Percentiles rank a stretch among this genome's conserved stretches.
Evolutionary conservation across 2,329 filamentous ascomycete genomes (phyloP).

Genomic region (Pyrenophora tritici-repentis): DNA sequence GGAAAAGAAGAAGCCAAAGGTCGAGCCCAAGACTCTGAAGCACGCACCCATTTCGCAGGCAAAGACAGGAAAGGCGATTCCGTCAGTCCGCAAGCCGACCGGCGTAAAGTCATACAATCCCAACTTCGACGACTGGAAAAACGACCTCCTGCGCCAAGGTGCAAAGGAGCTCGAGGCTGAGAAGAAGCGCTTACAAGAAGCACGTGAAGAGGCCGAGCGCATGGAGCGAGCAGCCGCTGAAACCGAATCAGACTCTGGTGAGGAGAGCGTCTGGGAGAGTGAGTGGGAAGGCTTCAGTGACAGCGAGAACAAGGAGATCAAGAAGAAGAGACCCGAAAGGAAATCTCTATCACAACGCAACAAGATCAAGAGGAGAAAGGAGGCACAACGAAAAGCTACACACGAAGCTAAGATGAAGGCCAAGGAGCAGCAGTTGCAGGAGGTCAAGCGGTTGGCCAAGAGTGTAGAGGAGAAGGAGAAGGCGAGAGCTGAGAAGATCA

Average conservation of each 20-base stretch:
- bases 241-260: constrained; percentile 76
- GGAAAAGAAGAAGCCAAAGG: constrained; percentile 66
- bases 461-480: constrained; percentile 66
- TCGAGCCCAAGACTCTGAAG: constrained; percentile 75
- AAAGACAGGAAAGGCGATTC: constrained; percentile 78
- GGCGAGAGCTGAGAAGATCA: constrained; percentile 35
- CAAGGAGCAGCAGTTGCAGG: constrained; percentile 71
- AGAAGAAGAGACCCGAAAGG: constrained; percentile 76
- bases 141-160: constrained; percentile 73
- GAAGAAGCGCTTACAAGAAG: constrained; percentile 70
- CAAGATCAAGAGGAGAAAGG: constrained; percentile 84
- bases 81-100: constrained; percentile 76
- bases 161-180: constrained; percentile 80
- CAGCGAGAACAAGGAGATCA: constrained; percentile 60
- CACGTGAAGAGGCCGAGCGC: constrained; percentile 69
- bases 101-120: constrained; percentile 94
- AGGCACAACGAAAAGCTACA: constrained; percentile 75
- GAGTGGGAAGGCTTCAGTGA: constrained; percentile 66
- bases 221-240: constrained; percentile 73
- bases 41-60: constrained; percentile 79
- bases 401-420: constrained; percentile 77
- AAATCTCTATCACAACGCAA: constrained; percentile 89
- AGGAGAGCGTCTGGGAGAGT: constrained; percentile 94
- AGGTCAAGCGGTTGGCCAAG: constrained; percentile 72
- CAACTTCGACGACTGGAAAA: constrained; percentile 81